Evolutionary conservation across 225 moss, liverwort and hornwort genomes (phyloP).

Genomic region (Physcomitrium patens): DNA sequence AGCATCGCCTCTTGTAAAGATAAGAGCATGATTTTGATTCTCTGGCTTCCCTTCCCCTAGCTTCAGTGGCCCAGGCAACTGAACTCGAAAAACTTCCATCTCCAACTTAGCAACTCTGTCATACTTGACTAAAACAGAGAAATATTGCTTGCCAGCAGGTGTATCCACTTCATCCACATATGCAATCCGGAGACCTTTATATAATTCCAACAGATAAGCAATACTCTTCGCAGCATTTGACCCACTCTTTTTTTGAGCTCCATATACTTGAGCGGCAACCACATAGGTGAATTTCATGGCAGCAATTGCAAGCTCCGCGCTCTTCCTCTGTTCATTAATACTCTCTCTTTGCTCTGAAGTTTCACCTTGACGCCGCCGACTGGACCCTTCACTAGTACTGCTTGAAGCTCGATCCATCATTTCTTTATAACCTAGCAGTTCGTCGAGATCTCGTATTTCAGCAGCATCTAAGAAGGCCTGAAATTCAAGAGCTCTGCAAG

Average conservation of each 20-base stretch:
- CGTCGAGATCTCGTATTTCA: slow-evolving; percentile 51
- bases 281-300: slow-evolving; percentile 97
- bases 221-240: slow-evolving; percentile 75
- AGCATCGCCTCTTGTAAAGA: slow-evolving; percentile 97
- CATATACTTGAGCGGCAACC: slow-evolving; percentile 93
- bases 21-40: slow-evolving; percentile 98
- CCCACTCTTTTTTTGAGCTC: slow-evolving; percentile 61
- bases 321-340: slow-evolving; percentile 35
- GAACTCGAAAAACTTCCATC: slow-evolving; percentile 83
- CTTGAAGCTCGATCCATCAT: slow-evolving; percentile 76
- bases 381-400: slow-evolving; percentile 42
- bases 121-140: slow-evolving; percentile 89
- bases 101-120: slow-evolving; percentile 59
- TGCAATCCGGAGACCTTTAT: slow-evolving; percentile 83
- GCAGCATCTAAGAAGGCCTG: slow-evolving; percentile 88
- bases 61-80: slow-evolving; percentile 79
- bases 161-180: slow-evolving; percentile 77
- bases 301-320: slow-evolving; percentile 72
- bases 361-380: slow-evolving; percentile 35
- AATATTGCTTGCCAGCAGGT: slow-evolving; percentile 38
- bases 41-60: slow-evolving; percentile 98
- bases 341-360: slow-evolving; percentile 5
- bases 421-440: slow-evolving; percentile 70
- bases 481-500: slow-evolving; percentile 80
- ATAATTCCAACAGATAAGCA: slow-evolving; percentile 74